Percentiles rank a stretch among this genome's conserved stretches.
Conservation (phyloP, 805 yeast genomes). For the Sugiyamaella americana region DNA sequence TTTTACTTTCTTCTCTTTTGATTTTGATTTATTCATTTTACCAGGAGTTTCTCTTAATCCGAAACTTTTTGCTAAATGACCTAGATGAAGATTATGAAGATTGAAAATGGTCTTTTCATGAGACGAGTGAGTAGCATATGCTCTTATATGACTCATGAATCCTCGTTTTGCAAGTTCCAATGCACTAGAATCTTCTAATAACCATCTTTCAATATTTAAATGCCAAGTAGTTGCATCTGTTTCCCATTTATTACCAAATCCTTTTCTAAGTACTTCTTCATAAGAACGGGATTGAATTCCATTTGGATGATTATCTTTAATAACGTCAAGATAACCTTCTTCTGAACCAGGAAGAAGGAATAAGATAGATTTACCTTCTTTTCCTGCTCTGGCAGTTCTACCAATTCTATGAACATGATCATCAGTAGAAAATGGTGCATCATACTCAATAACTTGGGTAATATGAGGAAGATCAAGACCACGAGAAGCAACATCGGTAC, state of each 20-base stretch:
- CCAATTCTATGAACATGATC: slow-evolving; percentile 97
- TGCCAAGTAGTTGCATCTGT: slow-evolving; percentile 96
- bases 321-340: slow-evolving; percentile 68
- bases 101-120: slow-evolving; percentile 76
- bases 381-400: slow-evolving; percentile 97
- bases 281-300: slow-evolving; percentile 47
- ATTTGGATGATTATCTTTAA: slow-evolving; percentile 50
- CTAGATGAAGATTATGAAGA: slow-evolving; percentile 77
- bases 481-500: slow-evolving; percentile 97
- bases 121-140: slow-evolving; percentile 90
- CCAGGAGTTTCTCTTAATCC: slow-evolving; percentile 94
- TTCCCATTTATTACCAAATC: slow-evolving; percentile 63
- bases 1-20: not conserved
- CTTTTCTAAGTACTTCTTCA: slow-evolving; percentile 30
- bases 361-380: slow-evolving; percentile 66
- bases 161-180: slow-evolving; percentile 70
- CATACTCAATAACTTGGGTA: slow-evolving; percentile 82
- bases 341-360: slow-evolving; percentile 86
- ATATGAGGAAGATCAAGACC: slow-evolving; percentile 90
- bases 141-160: slow-evolving; percentile 83
- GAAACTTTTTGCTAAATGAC: slow-evolving; percentile 92
- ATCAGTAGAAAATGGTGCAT: slow-evolving; percentile 89
- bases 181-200: slow-evolving; percentile 57
- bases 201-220: slow-evolving; percentile 80
- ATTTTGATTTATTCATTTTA: slow-evolving; percentile 38